phyloP scores from a whole-genome alignment of 73 alveolate genomes.

The Symbiodinium natans region DNA sequence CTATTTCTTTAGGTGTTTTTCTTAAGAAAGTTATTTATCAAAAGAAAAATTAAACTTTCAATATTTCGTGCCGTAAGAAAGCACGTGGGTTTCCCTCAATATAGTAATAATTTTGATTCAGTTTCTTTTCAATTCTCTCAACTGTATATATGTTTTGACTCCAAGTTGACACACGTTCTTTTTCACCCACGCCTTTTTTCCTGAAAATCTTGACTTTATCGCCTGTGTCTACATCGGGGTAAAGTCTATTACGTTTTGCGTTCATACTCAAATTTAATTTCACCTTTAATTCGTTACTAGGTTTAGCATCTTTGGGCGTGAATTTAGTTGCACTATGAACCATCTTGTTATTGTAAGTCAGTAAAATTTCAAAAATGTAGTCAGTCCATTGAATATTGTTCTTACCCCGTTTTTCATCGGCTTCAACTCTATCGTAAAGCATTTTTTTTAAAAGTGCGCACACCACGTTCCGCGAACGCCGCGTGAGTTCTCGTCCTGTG shows the following conservation, averaged over 20 bases:
- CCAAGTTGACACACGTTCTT: background rate
- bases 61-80: background rate
- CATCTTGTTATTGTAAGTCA: background rate
- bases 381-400: background rate
- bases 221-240: background rate
- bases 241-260: background rate
- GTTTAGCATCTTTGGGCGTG: background rate
- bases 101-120: too few relatives aligned
- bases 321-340: background rate
- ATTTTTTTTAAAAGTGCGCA: background rate
- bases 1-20: background rate
- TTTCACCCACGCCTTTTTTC: background rate
- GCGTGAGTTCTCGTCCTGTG: background rate
- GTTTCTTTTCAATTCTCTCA: background rate
- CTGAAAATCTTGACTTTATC: background rate
- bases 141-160: background rate
- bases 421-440: background rate
- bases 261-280: background rate
- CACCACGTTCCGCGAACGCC: background rate
- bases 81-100: background rate
- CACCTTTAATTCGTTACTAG: background rate
- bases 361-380: background rate
- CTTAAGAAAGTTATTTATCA: too few relatives aligned
- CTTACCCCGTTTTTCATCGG: too few relatives aligned
- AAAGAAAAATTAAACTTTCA: background rate